Evolutionary conservation across 2,329 filamentous ascomycete species (phyloP), one percentile per base, ranked within the genome.

Genomic region (Talaromyces marneffei): DNA sequence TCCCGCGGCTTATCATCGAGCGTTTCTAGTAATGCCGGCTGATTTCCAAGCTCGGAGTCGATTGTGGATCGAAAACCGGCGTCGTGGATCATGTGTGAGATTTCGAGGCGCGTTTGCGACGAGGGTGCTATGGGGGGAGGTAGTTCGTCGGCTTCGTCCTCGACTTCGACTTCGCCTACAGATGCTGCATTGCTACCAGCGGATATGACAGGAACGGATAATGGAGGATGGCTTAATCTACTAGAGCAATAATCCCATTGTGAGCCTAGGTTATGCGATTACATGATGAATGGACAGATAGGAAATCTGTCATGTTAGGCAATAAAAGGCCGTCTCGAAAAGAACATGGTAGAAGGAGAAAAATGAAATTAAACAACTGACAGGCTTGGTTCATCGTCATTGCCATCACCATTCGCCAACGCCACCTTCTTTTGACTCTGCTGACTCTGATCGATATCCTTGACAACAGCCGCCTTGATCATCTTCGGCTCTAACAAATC

Each of bases 401-500:
- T 48, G 16, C 44, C 66, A 63, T 70, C 70, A 64, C 65, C 66
- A 62, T 68, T 64, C 55, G 69, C 65, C 63, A 68, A 62, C 53
- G 65, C 35, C 60, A 59, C 48, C 35, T 61, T 55, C n/a, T 52
- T 12, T 23, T 63, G 27, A 20, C 12, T 25, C 57, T 53, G 46
- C 12, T 27, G 40, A 57, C 53, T 54, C 60, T 29, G 33, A 40
- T 55, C 52, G 12, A 7, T 2, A 12, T 12, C 18, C 20, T 55
- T 40, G 14, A 37, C 12, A 39, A 20, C 20, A 40, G 73, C 74
- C 63, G 77, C 73, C 60, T 80, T 82, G 16, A 91, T 72, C 63
- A 93, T 77, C 66, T 86, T 87, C 1, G 88, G 83, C 40, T 91
- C 87, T 39, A 85, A 81, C 70, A 94, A 79, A 23, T 90, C 86